Base-by-base conservation (phyloP, 1,139 yeast genomes). In the Pichia sp. region DNA sequence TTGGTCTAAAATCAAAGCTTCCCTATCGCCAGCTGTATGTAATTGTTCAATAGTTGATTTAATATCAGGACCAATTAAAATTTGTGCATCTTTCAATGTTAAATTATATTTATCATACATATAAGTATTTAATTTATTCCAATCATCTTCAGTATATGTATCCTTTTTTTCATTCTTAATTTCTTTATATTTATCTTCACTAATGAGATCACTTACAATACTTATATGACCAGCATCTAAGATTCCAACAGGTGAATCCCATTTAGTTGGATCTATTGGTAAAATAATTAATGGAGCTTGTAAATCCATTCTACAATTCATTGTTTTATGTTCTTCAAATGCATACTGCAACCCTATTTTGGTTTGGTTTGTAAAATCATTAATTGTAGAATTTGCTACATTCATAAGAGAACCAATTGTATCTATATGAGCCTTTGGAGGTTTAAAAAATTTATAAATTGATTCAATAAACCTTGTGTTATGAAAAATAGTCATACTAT, bases 151-250 rank as follows among this genome's bases (percentile, higher is more conserved):
- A 1, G 81, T 77, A 63, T 89, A 89, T 53, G 75, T 78, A 43
- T 78, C 78, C 6, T 79, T 74, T 40, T 75, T 72, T 62, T 87
- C 81, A 7, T 78, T 71, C 59, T 83, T 88, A 46, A 90, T 78
- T 53, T 83, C 83, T 46, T 83, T 82, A 38, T 89, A 77, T 45
- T 78, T 79, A 3, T 78, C 75, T 57, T 79, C 79, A 44, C 87
- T 87, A 2, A 84, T 96, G 42, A 90, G 73, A 55, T 89, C 92
- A 64, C 96, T 87, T 2, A 74, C 69, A 7, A 92, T 81, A 58
- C 90, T 83, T 34, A 94, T 83, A 64, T 92, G 97, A 60, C 99
- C 99, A 11, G 97, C 97, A 74, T 94, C 98, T 49, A 94, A 73
- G 11, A 92, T 79, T 4, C 92, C 90, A 53, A 95, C 96, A 0